Evolutionary conservation across 768 basidiomycete species (phyloP).

Genomic region (Hericium alpestre): DNA sequence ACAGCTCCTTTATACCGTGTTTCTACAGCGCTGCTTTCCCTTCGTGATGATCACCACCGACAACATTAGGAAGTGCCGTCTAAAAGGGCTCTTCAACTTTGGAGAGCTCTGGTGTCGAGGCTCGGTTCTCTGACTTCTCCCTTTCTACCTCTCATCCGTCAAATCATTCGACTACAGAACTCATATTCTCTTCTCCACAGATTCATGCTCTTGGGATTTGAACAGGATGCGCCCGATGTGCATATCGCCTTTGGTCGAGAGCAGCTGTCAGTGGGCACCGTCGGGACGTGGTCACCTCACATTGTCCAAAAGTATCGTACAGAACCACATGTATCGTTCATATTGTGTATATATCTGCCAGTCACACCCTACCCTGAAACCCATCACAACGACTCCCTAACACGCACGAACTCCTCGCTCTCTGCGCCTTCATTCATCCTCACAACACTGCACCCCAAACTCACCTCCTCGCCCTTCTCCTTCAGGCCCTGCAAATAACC

Average conservation of each 20-base stretch:
- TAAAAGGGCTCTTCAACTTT: not conserved
- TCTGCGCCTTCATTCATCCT: conserved; percentile 47
- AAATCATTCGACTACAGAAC: too few relatives aligned
- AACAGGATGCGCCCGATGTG: too few relatives aligned
- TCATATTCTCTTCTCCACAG: too few relatives aligned
- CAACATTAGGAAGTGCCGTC: conserved; percentile 15
- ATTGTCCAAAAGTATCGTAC: too few relatives aligned
- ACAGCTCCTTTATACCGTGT: not conserved
- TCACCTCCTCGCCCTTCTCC: conserved; percentile 10
- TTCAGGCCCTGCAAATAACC: conserved; percentile 35
- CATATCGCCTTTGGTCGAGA: too few relatives aligned
- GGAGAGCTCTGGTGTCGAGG: not conserved
- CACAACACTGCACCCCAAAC: conserved; percentile 30
- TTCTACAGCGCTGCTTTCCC: not conserved
- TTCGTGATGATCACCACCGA: conserved; percentile 3
- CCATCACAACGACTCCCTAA: conserved; percentile 14
- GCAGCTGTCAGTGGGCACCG: too few relatives aligned
- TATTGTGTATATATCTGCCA: too few relatives aligned
- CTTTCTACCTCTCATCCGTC: too few relatives aligned
- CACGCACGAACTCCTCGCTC: conserved; percentile 33
- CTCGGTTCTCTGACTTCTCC: not conserved
- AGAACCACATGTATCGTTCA: too few relatives aligned
- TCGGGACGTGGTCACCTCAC: too few relatives aligned
- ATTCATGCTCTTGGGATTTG: too few relatives aligned
- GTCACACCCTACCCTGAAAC: not conserved